Conservation (phyloP, 257 asterid species). For the Fraxinus anomala region DNA sequence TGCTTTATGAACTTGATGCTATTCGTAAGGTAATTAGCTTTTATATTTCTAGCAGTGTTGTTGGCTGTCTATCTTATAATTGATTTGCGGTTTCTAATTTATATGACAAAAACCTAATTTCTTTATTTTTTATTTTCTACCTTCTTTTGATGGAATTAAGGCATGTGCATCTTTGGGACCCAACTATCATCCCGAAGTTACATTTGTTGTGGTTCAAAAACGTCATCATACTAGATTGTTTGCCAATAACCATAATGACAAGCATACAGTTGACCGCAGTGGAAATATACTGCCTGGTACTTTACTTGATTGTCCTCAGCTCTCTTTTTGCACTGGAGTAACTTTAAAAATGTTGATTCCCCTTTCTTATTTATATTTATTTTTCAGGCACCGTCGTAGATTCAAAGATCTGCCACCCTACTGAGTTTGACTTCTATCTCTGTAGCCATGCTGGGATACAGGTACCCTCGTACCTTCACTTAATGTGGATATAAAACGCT, state of each 20-base stretch:
- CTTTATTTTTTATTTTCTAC: neutral
- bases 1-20: slow-evolving; percentile 94
- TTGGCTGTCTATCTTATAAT: neutral
- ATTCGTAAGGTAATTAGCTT: slow-evolving; percentile 67
- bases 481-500: neutral
- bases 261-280: slow-evolving; percentile 67
- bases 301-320: neutral
- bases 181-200: slow-evolving; percentile 89
- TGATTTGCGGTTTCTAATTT: neutral
- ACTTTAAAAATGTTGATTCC: neutral
- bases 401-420: slow-evolving; percentile 92
- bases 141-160: slow-evolving; percentile 35
- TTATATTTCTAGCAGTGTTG: slow-evolving; percentile 1
- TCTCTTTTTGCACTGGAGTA: neutral
- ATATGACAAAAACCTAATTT: neutral
- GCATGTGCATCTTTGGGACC: slow-evolving; percentile 95
- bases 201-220: slow-evolving; percentile 93
- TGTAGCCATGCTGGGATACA: slow-evolving; percentile 99
- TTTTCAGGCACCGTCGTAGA: slow-evolving; percentile 85
- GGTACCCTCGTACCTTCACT: slow-evolving; percentile 35
- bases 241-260: slow-evolving; percentile 73
- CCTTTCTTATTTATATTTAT: slow-evolving; percentile 13
- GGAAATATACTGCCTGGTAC: slow-evolving; percentile 91
- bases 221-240: slow-evolving; percentile 93
- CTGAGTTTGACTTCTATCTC: slow-evolving; percentile 91